Evolutionary conservation across 371 early-diverging fungal species (phyloP).

Genomic region (Dichotomocladium elegans): DNA sequence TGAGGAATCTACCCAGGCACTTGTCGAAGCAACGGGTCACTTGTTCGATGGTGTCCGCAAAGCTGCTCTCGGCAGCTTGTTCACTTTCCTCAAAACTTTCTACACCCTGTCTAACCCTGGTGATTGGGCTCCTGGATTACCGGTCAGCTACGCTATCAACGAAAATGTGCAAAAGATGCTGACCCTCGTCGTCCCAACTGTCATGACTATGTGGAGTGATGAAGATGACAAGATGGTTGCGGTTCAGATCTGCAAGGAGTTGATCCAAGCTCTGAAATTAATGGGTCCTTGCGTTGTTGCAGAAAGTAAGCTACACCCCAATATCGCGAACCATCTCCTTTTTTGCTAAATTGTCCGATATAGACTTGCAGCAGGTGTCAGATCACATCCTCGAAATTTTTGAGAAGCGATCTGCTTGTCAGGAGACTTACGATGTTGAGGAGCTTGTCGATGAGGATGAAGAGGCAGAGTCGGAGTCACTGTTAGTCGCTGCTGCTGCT

Average conservation of each 20-base stretch:
- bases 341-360: too few relatives aligned
- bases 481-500: constrained; percentile 73
- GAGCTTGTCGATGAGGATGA: constrained; percentile 73
- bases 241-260: constrained; percentile 69
- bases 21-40: constrained; percentile 62
- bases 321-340: background rate
- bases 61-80: constrained; percentile 61
- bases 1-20: constrained; percentile 58
- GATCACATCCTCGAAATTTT: constrained; percentile 61
- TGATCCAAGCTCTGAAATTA: constrained; percentile 64
- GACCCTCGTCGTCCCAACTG: constrained; percentile 58
- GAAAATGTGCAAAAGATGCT: constrained; percentile 68
- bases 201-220: constrained; percentile 70
- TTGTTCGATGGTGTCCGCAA: constrained; percentile 79
- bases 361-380: constrained; percentile 48
- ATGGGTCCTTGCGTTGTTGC: constrained; percentile 78
- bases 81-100: constrained; percentile 71
- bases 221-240: constrained; percentile 81
- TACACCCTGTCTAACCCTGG: constrained; percentile 54
- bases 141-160: constrained; percentile 60
- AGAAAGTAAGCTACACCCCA: constrained; percentile 44
- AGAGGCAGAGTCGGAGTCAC: constrained; percentile 76
- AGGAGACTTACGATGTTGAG: constrained; percentile 66
- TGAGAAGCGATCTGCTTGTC: constrained; percentile 76
- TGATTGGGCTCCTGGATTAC: constrained; percentile 70